Percentiles rank a stretch among this genome's conserved stretches.
phyloP scores from a whole-genome alignment of 805 yeast species.

The Phaffomyces antillensis region DNA sequence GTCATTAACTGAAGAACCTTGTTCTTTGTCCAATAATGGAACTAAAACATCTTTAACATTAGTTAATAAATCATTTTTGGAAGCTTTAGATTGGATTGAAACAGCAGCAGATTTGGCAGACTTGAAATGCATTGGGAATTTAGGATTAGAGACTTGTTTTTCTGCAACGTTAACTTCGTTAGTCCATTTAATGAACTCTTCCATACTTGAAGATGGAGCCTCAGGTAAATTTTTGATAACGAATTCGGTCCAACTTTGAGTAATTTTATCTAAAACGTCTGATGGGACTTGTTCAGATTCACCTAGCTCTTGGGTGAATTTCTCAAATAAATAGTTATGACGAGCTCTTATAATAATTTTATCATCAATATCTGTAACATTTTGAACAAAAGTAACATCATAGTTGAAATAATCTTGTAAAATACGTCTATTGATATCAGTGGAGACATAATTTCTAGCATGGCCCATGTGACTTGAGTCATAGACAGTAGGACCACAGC shows the following conservation, averaged over 20 bases:
- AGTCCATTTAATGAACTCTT: conserved; percentile 47
- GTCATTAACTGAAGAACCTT: conserved; percentile 74
- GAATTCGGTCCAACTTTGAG: conserved; percentile 41
- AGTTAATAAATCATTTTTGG: conserved; percentile 35
- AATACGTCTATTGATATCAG: conserved; percentile 87
- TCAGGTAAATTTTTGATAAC: conserved; percentile 49
- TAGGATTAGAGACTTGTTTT: conserved; percentile 58
- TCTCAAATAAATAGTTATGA: conserved; percentile 72
- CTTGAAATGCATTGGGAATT: conserved; percentile 74
- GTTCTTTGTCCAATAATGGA: conserved; percentile 60
- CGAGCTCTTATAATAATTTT: conserved; percentile 93
- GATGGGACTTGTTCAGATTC: conserved; percentile 19
- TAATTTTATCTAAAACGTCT: conserved; percentile 33
- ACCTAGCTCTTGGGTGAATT: conserved; percentile 35
- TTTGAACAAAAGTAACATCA: conserved; percentile 82
- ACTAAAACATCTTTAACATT: conserved; percentile 70
- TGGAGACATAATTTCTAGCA: conserved; percentile 93
- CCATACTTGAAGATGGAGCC: conserved; percentile 22
- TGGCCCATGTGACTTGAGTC: conserved; percentile 98
- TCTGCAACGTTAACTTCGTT: conserved; percentile 40
- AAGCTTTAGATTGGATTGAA: conserved; percentile 23
- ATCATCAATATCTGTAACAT: conserved; percentile 98
- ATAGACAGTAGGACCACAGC: conserved; percentile 98
- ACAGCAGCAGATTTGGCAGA: conserved; percentile 35
- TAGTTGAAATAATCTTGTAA: conserved; percentile 89